A percentile compares a stretch with the other conserved stretches of the same genome.
Evolutionary conservation across 352 stramenopile genomes (phyloP).

Genomic region (Phytophthora foliorum): DNA sequence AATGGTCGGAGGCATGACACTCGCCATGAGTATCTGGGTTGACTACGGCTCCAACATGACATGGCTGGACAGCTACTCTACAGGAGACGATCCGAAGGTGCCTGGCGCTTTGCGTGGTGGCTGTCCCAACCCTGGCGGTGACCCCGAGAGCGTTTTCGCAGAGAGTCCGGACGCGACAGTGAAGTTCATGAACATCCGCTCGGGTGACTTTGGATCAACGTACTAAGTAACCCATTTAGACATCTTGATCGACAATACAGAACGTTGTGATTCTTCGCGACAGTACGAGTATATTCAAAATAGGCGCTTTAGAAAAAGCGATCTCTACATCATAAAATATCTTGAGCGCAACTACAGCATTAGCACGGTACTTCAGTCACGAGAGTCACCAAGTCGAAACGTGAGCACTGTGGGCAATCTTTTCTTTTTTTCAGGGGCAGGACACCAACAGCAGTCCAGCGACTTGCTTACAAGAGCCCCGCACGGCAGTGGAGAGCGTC

Average conservation of each 20-base stretch:
- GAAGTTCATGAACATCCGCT: constrained; percentile 69
- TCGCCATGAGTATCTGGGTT: constrained; percentile 70
- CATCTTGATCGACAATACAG: too few relatives aligned
- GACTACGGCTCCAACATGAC: constrained; percentile 58
- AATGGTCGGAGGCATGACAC: constrained; percentile 56
- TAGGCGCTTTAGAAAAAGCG: too few relatives aligned
- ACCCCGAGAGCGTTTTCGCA: constrained; percentile 45
- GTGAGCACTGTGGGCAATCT: too few relatives aligned
- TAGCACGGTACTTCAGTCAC: too few relatives aligned
- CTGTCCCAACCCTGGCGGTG: constrained; percentile 49
- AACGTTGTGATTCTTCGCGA: too few relatives aligned
- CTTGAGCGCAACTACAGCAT: too few relatives aligned
- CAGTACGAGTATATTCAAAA: too few relatives aligned
- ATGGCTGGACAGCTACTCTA: constrained; percentile 67
- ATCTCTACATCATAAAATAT: too few relatives aligned
- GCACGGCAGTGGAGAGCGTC: constrained; percentile 38
- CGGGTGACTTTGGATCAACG: constrained; percentile 62
- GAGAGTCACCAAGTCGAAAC: too few relatives aligned
- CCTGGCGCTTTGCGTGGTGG: constrained; percentile 54
- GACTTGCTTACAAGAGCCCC: neutral
- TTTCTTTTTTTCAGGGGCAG: too few relatives aligned
- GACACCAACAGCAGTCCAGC: neutral
- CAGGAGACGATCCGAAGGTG: constrained; percentile 23
- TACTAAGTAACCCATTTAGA: constrained; percentile 13
- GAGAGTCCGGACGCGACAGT: constrained; percentile 53